A percentile compares a stretch with the other conserved stretches of the same genome.
Evolutionary conservation across 805 yeast genomes (phyloP).

Genomic region (Myxozyma mucilagina): DNA sequence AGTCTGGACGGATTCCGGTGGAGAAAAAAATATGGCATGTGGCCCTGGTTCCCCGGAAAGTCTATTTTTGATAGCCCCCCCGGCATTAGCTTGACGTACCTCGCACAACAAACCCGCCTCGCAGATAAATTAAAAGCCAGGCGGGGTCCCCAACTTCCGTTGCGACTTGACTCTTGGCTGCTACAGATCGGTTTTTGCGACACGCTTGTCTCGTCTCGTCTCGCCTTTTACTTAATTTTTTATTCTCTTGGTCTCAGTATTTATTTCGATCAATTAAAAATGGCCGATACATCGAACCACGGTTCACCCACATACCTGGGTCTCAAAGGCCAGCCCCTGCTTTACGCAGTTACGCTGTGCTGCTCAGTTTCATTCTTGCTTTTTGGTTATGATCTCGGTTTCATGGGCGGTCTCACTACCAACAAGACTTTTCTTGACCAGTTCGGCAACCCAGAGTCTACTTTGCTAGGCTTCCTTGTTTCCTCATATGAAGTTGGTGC

Average conservation of each 20-base stretch:
- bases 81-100: no score
- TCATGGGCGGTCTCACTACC: slow-evolving; percentile 73
- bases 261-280: not conserved
- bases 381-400: slow-evolving; percentile 76
- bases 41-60: not conserved
- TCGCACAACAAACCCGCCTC: no score
- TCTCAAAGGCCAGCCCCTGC: slow-evolving; percentile 20
- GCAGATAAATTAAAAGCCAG: no score
- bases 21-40: not conserved
- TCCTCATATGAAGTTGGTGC: slow-evolving; percentile 65
- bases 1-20: no score
- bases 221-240: no score
- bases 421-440: slow-evolving; percentile 45
- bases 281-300: not conserved
- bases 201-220: no score
- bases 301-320: slow-evolving; percentile 19
- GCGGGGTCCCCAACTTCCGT: no score
- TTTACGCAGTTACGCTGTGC: slow-evolving; percentile 22
- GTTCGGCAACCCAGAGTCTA: slow-evolving; percentile 30
- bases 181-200: no score
- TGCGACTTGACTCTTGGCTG: no score
- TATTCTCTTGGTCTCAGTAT: not conserved
- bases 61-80: not conserved
- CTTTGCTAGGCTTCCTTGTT: slow-evolving; percentile 39
- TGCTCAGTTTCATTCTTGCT: slow-evolving; percentile 42